Conservation (phyloP, 495 filamentous ascomycete species). For the Neurospora intermedia region DNA sequence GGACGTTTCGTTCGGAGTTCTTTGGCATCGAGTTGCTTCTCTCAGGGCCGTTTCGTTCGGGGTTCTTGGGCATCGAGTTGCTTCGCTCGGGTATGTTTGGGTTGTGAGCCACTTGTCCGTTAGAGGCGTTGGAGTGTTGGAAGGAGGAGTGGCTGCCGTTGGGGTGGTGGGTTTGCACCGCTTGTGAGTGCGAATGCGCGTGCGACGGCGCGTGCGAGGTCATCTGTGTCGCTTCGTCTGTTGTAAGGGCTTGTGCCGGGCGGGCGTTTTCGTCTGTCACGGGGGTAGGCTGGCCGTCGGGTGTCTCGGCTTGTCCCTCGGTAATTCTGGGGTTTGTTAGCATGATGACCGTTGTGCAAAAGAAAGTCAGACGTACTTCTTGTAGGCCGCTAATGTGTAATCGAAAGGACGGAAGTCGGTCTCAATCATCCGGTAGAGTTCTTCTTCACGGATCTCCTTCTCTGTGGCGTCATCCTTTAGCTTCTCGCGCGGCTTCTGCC, state of each 20-base stretch:
- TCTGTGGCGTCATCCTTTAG: slow-evolving; percentile 90
- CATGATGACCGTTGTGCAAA: not conserved
- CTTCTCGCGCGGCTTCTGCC: slow-evolving; percentile 86
- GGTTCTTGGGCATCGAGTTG: not conserved
- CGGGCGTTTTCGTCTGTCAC: slow-evolving; percentile 10
- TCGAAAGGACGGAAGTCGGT: slow-evolving; percentile 92
- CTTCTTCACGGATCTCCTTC: slow-evolving; percentile 89
- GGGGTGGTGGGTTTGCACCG: slow-evolving; percentile 8
- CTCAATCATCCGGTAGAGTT: slow-evolving; percentile 90
- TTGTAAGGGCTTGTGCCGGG: slow-evolving; percentile 32
- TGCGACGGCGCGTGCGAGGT: not conserved
- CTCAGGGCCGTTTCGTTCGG: not conserved
- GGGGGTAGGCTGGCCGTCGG: not conserved
- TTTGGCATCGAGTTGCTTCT: not conserved
- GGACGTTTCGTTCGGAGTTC: too few species aligned
- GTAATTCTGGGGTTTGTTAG: slow-evolving; percentile 13
- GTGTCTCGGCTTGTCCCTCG: slow-evolving; percentile 2
- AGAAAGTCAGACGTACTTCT: slow-evolving; percentile 35
- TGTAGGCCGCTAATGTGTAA: slow-evolving; percentile 68
- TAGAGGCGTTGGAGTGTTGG: not conserved
- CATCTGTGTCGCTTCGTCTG: slow-evolving; percentile 24
- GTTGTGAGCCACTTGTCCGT: not conserved
- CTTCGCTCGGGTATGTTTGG: not conserved
- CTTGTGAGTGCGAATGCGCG: slow-evolving; percentile 1
- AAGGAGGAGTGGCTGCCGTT: slow-evolving; percentile 6